A percentile compares a stretch with the other conserved stretches of the same genome.
These are phyloP conservation scores for Sporothrix luriei DNA, from an alignment of 2,329 filamentous ascomycete species.

Conservation along the genomic window DNA sequence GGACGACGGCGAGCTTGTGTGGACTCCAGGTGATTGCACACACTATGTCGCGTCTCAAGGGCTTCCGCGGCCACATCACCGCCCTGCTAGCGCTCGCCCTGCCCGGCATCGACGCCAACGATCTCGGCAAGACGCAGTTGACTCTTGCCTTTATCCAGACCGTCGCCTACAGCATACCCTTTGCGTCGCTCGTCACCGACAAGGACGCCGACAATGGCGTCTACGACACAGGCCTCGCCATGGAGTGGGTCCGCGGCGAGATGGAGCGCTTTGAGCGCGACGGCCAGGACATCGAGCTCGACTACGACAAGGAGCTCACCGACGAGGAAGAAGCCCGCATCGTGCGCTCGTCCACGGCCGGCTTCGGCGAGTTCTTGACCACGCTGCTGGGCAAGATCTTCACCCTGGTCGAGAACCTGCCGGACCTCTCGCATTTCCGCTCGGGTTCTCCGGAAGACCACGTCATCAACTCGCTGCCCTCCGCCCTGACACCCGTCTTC, in stretches of 20 bases:
- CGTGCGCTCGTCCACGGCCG: conserved; percentile 88
- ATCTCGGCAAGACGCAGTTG: conserved; percentile 93
- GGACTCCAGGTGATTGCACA: conserved; percentile 90
- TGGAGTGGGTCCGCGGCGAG: conserved; percentile 92
- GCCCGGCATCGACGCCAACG: conserved; percentile 96
- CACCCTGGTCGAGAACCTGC: conserved; percentile 90
- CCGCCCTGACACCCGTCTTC: conserved; percentile 86
- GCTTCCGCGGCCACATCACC: conserved; percentile 95
- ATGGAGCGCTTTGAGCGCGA: conserved; percentile 92
- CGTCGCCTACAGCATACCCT: conserved; percentile 93
- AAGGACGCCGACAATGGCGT: conserved; percentile 67
- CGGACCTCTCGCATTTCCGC: conserved; percentile 83
- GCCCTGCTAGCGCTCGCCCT: conserved; percentile 88
- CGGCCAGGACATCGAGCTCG: conserved; percentile 79
- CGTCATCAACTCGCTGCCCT: conserved; percentile 91
- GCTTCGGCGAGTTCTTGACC: conserved; percentile 88
- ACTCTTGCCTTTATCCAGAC: conserved; percentile 94
- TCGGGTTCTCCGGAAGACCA: conserved; percentile 94
- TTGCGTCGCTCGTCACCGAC: conserved; percentile 72
- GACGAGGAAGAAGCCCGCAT: conserved; percentile 88
- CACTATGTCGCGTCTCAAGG: conserved; percentile 88
- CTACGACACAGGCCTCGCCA: conserved; percentile 74
- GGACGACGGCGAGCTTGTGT: conserved; percentile 90
- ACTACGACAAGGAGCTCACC: conserved; percentile 78
- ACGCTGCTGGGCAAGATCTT: conserved; percentile 93